Evolutionary conservation across 2,329 filamentous ascomycete species (phyloP).

Genomic region (Scortechinia acanthostroma): DNA sequence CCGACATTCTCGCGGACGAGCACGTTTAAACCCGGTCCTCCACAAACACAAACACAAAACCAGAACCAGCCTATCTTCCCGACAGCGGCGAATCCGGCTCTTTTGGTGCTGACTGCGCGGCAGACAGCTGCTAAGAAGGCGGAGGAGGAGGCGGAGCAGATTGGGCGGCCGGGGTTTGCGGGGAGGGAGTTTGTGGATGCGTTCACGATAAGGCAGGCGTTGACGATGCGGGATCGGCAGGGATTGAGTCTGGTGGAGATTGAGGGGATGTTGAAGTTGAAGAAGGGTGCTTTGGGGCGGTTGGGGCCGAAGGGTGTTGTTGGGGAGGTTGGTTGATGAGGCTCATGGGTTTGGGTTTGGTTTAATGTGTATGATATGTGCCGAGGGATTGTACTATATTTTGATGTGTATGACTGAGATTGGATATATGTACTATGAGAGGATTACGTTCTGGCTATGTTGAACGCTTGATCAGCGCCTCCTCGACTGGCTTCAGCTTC

Average conservation of each 20-base stretch:
- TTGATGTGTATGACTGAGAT: not conserved
- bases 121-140: not conserved
- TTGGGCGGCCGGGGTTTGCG: not conserved
- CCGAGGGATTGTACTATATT: no score
- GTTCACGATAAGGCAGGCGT: not conserved
- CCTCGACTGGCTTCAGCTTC: not conserved
- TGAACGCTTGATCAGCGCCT: no score
- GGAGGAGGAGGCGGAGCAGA: not conserved
- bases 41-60: not conserved
- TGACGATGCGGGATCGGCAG: not conserved
- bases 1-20: not conserved
- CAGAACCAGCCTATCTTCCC: not conserved
- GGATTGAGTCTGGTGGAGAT: not conserved
- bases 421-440: constrained; percentile 1
- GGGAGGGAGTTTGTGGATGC: not conserved
- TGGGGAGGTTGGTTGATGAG: not conserved
- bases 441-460: no score
- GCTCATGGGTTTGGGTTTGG: not conserved
- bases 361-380: not conserved
- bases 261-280: not conserved
- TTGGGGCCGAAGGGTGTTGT: not conserved
- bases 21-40: not conserved
- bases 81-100: not conserved
- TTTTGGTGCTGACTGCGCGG: not conserved
- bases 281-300: not conserved